phyloP scores from a whole-genome alignment of 2,329 filamentous ascomycete species.

The Chaetoscypha palmicola region DNA sequence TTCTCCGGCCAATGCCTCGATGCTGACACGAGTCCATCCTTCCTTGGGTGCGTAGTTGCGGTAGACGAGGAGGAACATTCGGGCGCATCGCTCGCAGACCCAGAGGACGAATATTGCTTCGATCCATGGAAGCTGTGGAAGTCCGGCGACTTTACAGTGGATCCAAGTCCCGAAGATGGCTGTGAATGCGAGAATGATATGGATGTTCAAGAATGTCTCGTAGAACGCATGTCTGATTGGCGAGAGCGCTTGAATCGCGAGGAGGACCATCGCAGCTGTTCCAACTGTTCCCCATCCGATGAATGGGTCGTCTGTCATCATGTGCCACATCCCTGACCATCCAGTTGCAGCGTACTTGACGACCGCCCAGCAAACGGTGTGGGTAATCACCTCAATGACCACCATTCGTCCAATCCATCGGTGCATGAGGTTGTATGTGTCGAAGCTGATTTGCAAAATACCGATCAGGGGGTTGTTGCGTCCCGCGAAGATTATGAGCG shows the following conservation, averaged over 20 bases:
- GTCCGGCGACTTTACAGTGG: constrained; percentile 62
- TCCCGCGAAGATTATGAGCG: constrained; percentile 78
- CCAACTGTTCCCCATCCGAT: constrained; percentile 57
- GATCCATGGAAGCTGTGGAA: constrained; percentile 66
- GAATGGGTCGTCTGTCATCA: constrained; percentile 53
- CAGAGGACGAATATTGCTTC: constrained; percentile 70
- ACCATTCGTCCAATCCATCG: constrained; percentile 75
- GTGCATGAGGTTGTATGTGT: constrained; percentile 89
- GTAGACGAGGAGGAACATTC: constrained; percentile 57
- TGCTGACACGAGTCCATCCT: constrained; percentile 55
- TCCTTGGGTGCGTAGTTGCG: constrained; percentile 46
- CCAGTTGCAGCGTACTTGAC: constrained; percentile 62
- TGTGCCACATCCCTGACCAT: constrained; percentile 48
- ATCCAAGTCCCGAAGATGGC: constrained; percentile 67
- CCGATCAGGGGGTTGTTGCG: constrained; percentile 89
- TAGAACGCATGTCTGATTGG: constrained; percentile 91
- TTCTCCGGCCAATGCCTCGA: constrained; percentile 64
- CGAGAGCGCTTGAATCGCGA: constrained; percentile 66
- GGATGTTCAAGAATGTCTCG: constrained; percentile 86
- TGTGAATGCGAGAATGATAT: constrained; percentile 68
- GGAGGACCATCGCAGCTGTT: constrained; percentile 52
- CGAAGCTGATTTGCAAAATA: constrained; percentile 81
- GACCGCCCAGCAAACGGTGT: constrained; percentile 66
- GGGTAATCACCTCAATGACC: constrained; percentile 60
- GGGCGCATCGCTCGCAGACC: constrained; percentile 61